phyloP scores from a whole-genome alignment of 768 basidiomycete species.

The Leccinellum rugosiceps region DNA sequence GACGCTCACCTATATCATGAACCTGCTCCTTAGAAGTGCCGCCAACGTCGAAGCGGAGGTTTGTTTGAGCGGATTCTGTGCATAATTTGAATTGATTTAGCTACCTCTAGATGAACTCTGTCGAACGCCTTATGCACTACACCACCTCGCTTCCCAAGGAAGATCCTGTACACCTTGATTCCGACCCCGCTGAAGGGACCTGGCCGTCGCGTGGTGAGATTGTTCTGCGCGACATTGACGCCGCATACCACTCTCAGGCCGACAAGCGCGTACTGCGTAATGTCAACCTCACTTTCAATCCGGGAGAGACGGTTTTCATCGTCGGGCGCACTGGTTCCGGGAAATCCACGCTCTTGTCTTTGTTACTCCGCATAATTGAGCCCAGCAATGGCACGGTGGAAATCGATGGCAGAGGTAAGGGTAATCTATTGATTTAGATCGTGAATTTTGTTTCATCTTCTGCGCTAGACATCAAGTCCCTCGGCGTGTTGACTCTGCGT shows the following conservation, averaged over 20 bases:
- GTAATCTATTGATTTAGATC: conserved; percentile 34
- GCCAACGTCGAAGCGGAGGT: conserved; percentile 30
- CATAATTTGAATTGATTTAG: background rate
- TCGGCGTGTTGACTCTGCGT: conserved; percentile 44
- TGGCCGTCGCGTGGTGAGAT: conserved; percentile 55
- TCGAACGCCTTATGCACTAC: conserved; percentile 29
- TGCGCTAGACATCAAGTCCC: conserved; percentile 80
- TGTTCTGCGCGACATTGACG: conserved; percentile 55
- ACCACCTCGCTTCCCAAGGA: conserved; percentile 22
- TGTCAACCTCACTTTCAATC: conserved; percentile 63
- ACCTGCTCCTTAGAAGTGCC: conserved; percentile 25
- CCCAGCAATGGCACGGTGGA: conserved; percentile 69
- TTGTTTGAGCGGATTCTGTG: background rate
- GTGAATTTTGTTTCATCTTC: conserved; percentile 50
- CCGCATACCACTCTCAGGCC: conserved; percentile 71
- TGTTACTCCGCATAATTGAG: conserved; percentile 76
- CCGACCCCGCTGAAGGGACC: conserved; percentile 17
- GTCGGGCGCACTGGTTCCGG: conserved; percentile 78
- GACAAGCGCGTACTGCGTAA: conserved; percentile 55
- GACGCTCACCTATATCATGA: conserved; percentile 26
- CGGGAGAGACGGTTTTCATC: conserved; percentile 71
- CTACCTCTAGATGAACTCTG: conserved; percentile 24
- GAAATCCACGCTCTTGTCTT: conserved; percentile 65
- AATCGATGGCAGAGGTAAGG: conserved; percentile 60
- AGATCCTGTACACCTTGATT: conserved; percentile 17